Conservation (phyloP, 805 yeast species). For the Komagataella pseudopastoris region DNA sequence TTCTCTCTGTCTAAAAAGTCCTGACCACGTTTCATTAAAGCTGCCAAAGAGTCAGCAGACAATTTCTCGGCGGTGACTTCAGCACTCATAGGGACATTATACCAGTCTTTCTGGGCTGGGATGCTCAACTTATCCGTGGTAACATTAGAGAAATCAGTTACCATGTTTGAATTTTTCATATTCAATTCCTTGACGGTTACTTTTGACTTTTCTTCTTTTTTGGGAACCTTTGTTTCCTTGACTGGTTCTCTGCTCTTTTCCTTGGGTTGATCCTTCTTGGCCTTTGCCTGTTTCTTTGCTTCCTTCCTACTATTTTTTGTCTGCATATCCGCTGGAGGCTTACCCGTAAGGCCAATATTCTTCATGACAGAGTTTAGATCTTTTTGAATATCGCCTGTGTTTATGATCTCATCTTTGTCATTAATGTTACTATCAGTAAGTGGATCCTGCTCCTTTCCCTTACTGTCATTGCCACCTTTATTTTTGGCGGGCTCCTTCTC, state of each 20-base stretch:
- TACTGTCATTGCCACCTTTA: constrained; percentile 5
- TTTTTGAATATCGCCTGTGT: neutral
- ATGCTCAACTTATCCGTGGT: constrained; percentile 41
- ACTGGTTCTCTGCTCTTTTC: constrained; percentile 6
- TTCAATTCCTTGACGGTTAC: constrained; percentile 6
- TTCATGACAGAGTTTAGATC: constrained; percentile 55
- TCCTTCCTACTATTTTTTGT: constrained; percentile 10
- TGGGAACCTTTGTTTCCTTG: constrained; percentile 7
- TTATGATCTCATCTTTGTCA: neutral
- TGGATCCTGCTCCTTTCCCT: constrained; percentile 10
- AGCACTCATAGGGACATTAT: constrained; percentile 30
- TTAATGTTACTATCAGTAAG: constrained; percentile 11
- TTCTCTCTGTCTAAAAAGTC: constrained; percentile 58
- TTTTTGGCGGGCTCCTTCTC: constrained; percentile 6
- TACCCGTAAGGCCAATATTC: constrained; percentile 44
- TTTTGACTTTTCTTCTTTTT: constrained; percentile 16
- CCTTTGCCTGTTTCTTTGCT: constrained; percentile 21
- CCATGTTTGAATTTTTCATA: constrained; percentile 8
- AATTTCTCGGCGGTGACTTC: constrained; percentile 22
- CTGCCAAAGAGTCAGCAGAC: constrained; percentile 42
- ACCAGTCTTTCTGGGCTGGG: constrained; percentile 67
- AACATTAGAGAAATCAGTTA: constrained; percentile 30
- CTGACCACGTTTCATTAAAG: constrained; percentile 54
- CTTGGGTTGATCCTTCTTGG: constrained; percentile 12
- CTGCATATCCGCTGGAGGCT: constrained; percentile 9